Percentiles rank a stretch among this genome's conserved stretches.
phyloP scores from a whole-genome alignment of 805 yeast species.

The Sugiyamaella smithiae region DNA sequence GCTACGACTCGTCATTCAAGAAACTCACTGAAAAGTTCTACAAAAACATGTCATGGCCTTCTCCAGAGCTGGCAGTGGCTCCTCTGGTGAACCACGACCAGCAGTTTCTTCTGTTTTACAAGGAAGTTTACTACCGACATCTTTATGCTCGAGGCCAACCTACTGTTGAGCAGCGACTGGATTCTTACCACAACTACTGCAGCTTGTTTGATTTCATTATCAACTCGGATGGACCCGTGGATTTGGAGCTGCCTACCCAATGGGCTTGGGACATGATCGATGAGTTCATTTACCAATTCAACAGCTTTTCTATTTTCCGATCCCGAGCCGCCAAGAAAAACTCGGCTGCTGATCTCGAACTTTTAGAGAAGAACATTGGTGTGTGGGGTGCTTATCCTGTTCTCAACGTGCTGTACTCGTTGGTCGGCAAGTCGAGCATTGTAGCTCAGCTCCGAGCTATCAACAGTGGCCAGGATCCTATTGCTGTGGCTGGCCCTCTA shows the following conservation, averaged over 20 bases:
- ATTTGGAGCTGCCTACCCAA: constrained; percentile 46
- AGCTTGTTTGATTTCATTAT: constrained; percentile 45
- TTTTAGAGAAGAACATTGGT: constrained; percentile 40
- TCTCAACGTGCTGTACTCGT: constrained; percentile 47
- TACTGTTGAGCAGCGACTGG: constrained; percentile 44
- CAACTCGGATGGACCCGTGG: constrained; percentile 44
- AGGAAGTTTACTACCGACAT: constrained; percentile 51
- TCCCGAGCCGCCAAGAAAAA: constrained; percentile 31
- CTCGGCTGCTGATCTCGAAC: constrained; percentile 36
- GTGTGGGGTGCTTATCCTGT: constrained; percentile 49
- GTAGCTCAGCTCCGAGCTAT: constrained; percentile 40
- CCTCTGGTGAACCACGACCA: constrained; percentile 46
- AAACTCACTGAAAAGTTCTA: constrained; percentile 46
- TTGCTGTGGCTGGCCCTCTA: constrained; percentile 41
- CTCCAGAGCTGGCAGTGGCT: constrained; percentile 42
- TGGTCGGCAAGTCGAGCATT: constrained; percentile 42
- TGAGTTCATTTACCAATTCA: constrained; percentile 52
- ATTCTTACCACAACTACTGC: constrained; percentile 50
- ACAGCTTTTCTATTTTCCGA: constrained; percentile 43
- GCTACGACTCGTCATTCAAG: constrained; percentile 46
- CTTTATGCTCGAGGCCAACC: constrained; percentile 45
- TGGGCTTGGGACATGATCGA: constrained; percentile 55
- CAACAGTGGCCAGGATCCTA: constrained; percentile 32
- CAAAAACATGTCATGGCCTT: constrained; percentile 46
- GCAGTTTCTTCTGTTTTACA: constrained; percentile 45